Evolutionary conservation across 176 grass and related monocot species (phyloP).

Genomic region (Aegilops bicornis): DNA sequence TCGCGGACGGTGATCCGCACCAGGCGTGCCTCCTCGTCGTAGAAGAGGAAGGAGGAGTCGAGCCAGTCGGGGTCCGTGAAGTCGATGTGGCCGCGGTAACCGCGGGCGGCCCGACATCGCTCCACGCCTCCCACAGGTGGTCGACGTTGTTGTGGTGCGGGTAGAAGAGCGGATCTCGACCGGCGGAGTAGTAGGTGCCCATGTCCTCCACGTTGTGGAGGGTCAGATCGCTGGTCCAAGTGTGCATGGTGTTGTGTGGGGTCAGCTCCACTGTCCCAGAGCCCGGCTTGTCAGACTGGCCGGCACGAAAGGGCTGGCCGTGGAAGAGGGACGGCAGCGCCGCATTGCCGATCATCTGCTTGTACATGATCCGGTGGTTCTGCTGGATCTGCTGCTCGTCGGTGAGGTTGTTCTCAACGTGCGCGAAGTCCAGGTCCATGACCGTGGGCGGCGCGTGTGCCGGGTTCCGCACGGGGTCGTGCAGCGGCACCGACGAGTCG

Average conservation of each 20-base stretch:
- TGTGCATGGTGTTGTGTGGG: constrained; percentile 45
- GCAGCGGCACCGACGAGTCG: constrained; percentile 34
- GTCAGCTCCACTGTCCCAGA: constrained; percentile 22
- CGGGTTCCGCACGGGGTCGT: constrained; percentile 29
- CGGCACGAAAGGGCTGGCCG: constrained; percentile 41
- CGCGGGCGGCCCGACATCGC: not conserved
- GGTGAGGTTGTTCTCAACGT: not conserved
- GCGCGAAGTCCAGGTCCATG: constrained; percentile 25
- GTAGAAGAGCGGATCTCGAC: constrained; percentile 55
- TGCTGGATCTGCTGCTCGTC: constrained; percentile 28
- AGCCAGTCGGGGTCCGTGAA: constrained; percentile 50
- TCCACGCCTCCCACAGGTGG: constrained; percentile 50
- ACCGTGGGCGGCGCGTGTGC: constrained; percentile 38
- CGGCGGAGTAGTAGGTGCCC: constrained; percentile 55
- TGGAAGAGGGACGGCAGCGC: constrained; percentile 27
- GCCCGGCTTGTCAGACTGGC: constrained; percentile 1
- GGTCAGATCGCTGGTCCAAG: constrained; percentile 33
- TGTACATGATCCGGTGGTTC: constrained; percentile 46
- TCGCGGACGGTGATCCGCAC: constrained; percentile 40
- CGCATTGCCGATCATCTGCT: constrained; percentile 39
- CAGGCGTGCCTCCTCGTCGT: constrained; percentile 53
- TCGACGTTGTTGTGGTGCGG: constrained; percentile 57
- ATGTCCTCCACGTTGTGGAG: constrained; percentile 38
- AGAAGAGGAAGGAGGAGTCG: constrained; percentile 54
- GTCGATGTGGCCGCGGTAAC: constrained; percentile 4